Base-by-base conservation (phyloP, 768 basidiomycete species). In the Suillus bovinus region DNA sequence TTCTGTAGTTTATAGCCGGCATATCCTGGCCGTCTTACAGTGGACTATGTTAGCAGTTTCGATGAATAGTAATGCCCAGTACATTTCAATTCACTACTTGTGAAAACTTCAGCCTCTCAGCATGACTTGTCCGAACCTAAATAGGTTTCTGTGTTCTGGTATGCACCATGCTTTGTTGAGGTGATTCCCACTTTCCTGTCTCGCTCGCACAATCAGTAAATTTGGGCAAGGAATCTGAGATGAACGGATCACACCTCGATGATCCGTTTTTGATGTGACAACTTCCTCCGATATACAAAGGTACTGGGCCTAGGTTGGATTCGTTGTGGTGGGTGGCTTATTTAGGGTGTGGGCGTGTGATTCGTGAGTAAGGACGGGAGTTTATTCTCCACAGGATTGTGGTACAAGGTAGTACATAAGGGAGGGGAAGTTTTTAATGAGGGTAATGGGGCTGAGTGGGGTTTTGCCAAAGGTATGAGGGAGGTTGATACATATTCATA, bases 41-140 rank as follows among this genome's bases (percentile, higher is more conserved):
- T 52, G 31, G 2, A 52, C 50, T 52, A 52, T 52, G 50, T 52
- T 52, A 52, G 46, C 46, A 47, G 24, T 47, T 47, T 24, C 5
- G 24, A 16, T 1, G 0, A 0, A 24, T 47, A 47, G 1, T 6
- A 24, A 24, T 47, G 46, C 46, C 46, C 24, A 24, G 24, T 13
- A 6, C 46, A 42, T 16, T 42, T 2, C 17, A n/a, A 11, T n/a
- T 2, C 0, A 6, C 42, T n/a, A 44, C 42, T 44, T n/a, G 4
- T 44, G 42, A 44, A 11, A 44, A 44, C 42, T 44, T 44, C 1
- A 44, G 42, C 42, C 42, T 44, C n/a, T 44, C n/a, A 4, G 42
- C 41, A 42, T 3, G 41, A 17, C 41, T 44, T n/a, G 1, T 44
- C 4, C 20, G 1, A 44, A n/a, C 42, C 42, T 44, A 44, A 44